Base-by-base conservation (phyloP, 352 stramenopile species). In the Globisporangium nagaii region DNA sequence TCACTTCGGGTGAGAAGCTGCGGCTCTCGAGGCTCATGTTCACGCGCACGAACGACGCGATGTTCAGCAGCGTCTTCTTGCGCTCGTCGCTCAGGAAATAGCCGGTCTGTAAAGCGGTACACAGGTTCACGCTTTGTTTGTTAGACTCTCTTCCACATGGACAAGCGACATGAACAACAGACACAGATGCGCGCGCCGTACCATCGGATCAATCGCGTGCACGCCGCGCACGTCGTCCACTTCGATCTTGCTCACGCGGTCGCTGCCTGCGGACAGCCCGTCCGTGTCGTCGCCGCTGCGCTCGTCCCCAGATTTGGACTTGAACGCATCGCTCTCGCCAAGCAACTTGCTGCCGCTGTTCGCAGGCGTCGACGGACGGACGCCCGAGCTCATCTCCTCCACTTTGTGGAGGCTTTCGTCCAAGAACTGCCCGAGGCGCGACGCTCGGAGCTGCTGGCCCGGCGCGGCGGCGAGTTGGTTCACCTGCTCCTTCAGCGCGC, bases 21-120 rank as follows among this genome's bases (percentile, higher is more conserved):
- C 78, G 78, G 65, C 79, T 90, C 59, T 93, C 84, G 27, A 91
- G 65, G 32, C 70, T 89, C 44, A 93, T 85, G 66, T 90, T 93
- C 36, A 88, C 75, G 49, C 75, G 66, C 24, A 93, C 71, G 58
- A 91, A 93, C 6, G 68, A 68, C 34, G 80, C 74, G 42, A 93
- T 90, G 48, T 88, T 79, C 20, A 90, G 68, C 50, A 93, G 60
- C 49, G 73, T 72, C 41, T 56, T 60, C 53, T 87, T 83, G 39
- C 75, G 79, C 51, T 85, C 66, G 0, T 87, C 81, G 49, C 63
- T 86, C 36, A 90, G 46, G 37, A 67, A 72, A 43, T 86, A 88
- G 12, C 72, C 75, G 20, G 76, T 86, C 47, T 73, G 57, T n/a
- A 41, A 8, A 30, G 6, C 19, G 22, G n/a, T n/a, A 46, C 9